Percentiles rank a stretch among this genome's conserved stretches.
phyloP scores from a whole-genome alignment of 2,329 filamentous ascomycete genomes.

The Cladobotryum protrusum region DNA sequence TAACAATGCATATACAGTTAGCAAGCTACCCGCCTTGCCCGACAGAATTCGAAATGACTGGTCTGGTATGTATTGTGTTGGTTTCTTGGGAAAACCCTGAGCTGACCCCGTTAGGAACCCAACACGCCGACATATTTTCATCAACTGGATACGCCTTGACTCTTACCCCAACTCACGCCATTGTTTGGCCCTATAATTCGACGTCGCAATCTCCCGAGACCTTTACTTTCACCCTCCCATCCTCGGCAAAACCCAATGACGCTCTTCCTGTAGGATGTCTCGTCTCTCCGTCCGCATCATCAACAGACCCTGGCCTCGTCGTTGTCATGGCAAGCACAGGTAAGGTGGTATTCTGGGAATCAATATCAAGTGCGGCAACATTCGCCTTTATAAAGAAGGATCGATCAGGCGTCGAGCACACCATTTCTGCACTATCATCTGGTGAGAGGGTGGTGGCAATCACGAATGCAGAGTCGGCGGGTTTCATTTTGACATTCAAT shows the following conservation, averaged over 20 bases:
- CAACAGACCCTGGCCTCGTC: conserved; percentile 78
- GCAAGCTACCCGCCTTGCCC: conserved; percentile 76
- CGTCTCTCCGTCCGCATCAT: conserved; percentile 69
- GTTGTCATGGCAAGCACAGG: conserved; percentile 79
- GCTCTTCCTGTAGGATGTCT: conserved; percentile 77
- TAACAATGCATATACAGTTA: conserved; percentile 78
- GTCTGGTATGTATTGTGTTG: conserved; percentile 49
- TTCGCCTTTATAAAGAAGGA: conserved; percentile 78
- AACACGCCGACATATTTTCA: conserved; percentile 60
- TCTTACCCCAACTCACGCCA: conserved; percentile 73
- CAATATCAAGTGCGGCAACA: conserved; percentile 80
- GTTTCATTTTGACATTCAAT: conserved; percentile 79
- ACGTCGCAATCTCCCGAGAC: conserved; percentile 65
- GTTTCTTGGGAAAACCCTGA: conserved; percentile 11
- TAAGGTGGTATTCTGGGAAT: conserved; percentile 91
- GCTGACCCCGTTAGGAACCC: conserved; percentile 41
- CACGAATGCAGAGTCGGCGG: conserved; percentile 75
- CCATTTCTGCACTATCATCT: conserved; percentile 66
- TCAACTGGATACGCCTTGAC: conserved; percentile 69
- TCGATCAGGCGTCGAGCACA: conserved; percentile 70
- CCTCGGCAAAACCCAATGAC: conserved; percentile 61
- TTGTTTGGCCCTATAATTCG: conserved; percentile 85
- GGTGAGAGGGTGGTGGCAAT: conserved; percentile 74
- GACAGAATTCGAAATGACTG: conserved; percentile 64
- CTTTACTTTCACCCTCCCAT: conserved; percentile 73